Percentiles rank a stretch among this genome's conserved stretches.
Evolutionary conservation across 2,329 filamentous ascomycete species (phyloP).

Genomic region (Thermomyces lanuginosus): DNA sequence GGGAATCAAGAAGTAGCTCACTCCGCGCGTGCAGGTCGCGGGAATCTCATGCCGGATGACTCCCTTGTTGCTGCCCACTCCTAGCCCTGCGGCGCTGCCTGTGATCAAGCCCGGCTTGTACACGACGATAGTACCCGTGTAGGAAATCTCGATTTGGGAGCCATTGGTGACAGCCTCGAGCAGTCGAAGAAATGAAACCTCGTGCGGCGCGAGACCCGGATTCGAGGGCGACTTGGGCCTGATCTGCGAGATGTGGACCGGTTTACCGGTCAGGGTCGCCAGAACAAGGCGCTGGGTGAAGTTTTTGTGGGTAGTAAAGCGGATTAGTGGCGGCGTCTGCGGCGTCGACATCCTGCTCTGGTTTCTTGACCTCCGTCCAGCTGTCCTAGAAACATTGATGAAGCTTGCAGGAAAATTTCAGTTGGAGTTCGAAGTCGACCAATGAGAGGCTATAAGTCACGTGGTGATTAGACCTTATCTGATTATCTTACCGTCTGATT

Average conservation of each 20-base stretch:
- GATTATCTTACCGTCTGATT: too few relatives aligned
- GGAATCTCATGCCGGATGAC: slow-evolving; percentile 70
- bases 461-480: too few relatives aligned
- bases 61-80: slow-evolving; percentile 47
- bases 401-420: too few relatives aligned
- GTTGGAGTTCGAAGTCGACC: too few relatives aligned
- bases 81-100: slow-evolving; percentile 60
- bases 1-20: slow-evolving; percentile 83
- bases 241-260: slow-evolving; percentile 87
- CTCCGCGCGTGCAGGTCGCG: slow-evolving; percentile 57
- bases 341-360: slow-evolving; percentile 28
- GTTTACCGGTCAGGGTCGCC: slow-evolving; percentile 74
- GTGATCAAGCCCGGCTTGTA: slow-evolving; percentile 89
- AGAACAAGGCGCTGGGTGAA: slow-evolving; percentile 75
- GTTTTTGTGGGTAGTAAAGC: slow-evolving; percentile 70
- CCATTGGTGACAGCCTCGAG: slow-evolving; percentile 93
- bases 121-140: slow-evolving; percentile 82
- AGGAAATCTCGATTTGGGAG: slow-evolving; percentile 84
- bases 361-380: too few relatives aligned
- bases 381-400: not conserved
- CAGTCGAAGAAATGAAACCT: slow-evolving; percentile 88
- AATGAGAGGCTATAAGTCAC: too few relatives aligned
- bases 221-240: slow-evolving; percentile 69
- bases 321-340: slow-evolving; percentile 37
- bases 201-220: slow-evolving; percentile 78